Evolutionary conservation across 1,139 yeast genomes (phyloP).

Genomic region (Kodamaea suecica): DNA sequence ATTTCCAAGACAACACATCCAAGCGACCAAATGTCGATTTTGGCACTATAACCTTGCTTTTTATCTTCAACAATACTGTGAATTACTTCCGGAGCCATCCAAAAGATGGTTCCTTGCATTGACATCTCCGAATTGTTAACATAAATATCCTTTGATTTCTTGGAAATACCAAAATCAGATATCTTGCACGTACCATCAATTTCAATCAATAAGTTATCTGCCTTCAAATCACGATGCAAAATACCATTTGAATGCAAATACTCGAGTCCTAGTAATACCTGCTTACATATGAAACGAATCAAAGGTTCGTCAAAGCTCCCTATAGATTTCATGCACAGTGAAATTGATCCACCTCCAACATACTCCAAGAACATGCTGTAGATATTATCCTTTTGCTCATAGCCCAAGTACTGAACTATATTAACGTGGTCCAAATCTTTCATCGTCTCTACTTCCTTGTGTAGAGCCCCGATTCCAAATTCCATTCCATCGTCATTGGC

Average conservation of each 20-base stretch:
- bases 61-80: conserved; percentile 72
- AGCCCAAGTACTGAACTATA: conserved; percentile 93
- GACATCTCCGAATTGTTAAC: conserved; percentile 94
- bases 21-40: conserved; percentile 87
- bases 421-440: conserved; percentile 92
- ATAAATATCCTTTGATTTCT: conserved; percentile 80
- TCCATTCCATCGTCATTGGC: conserved; percentile 29
- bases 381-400: conserved; percentile 70
- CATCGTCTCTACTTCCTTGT: conserved; percentile 90
- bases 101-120: conserved; percentile 90
- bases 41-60: conserved; percentile 93
- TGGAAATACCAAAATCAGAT: conserved; percentile 95
- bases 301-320: conserved; percentile 83
- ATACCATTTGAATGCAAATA: conserved; percentile 87
- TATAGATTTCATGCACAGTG: conserved; percentile 75
- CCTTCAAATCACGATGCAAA: conserved; percentile 91
- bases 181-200: conserved; percentile 94
- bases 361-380: conserved; percentile 89
- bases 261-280: conserved; percentile 77
- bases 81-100: conserved; percentile 99
- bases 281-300: conserved; percentile 71
- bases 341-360: conserved; percentile 97
- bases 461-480: conserved; percentile 70
- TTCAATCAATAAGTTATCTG: conserved; percentile 87
- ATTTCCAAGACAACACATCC: conserved; percentile 97